Evolutionary conservation across 768 basidiomycete genomes (phyloP), one percentile per base, ranked within the genome.

Genomic region (Amanita rubescens): DNA sequence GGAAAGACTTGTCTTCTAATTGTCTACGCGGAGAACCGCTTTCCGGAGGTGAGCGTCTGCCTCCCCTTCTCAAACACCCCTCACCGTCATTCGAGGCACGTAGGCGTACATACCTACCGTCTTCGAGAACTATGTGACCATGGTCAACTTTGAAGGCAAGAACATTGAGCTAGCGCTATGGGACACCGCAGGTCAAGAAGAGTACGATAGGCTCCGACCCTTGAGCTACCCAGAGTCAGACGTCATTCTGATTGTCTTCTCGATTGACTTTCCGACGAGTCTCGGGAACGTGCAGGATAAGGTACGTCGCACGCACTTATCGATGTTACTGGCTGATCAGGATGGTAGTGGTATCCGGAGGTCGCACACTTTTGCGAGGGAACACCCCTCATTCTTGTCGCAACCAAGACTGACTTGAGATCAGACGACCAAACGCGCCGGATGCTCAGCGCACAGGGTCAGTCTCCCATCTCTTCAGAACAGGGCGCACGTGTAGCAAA

Each of bases 131-230:
- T 94, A 93, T 63, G 89, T 92, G 52, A 91, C 89, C 11, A 84
- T 88, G 58, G 87, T 94, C 34, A 75, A 82, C 46, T 91, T 87
- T 62, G 92, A 94, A 22, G 85, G 87, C 53, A 94, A 93, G 70
- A 74, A 89, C 17, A 84, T 99, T 57, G 92, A 96, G 64, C 80
- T 99, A 39, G 95, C 96, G n/a, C 76, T 99, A 15, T 99, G 95
- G 93, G 94, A 97, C 70, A 97, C 94, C 1, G 94, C 94, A 0
- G 94, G 94, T 24, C 94, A 96, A 67, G 94, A 97, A 70, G 94
- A 97, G 72, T 97, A 96, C 69, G 92, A 94, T 67, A 79, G 89
- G 57, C 77, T 94, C 53, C 78, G 90, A 59, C 89, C 90, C 17
- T 75, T 93, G 57, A 88, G 85, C 66, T 92, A 93, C 60, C 89